Conservation (phyloP, 768 basidiomycete genomes). For the Russula ochroleuca region DNA sequence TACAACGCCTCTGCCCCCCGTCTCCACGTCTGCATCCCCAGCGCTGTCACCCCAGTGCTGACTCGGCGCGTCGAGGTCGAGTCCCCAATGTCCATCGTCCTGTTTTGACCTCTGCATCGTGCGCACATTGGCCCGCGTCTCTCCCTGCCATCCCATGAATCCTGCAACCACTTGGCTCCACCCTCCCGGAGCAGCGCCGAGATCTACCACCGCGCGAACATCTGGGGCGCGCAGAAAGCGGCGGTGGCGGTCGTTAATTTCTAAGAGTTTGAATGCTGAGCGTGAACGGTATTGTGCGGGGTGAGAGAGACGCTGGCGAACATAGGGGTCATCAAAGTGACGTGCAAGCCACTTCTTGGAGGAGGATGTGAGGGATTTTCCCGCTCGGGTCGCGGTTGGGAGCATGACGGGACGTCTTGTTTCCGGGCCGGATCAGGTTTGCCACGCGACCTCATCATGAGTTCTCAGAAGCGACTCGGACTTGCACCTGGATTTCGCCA, state of each 20-base stretch:
- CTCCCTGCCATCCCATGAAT: conserved; percentile 50
- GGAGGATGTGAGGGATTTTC: conserved; percentile 33
- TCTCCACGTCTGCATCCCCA: background rate
- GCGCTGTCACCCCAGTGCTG: conserved; percentile 7
- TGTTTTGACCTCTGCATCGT: background rate
- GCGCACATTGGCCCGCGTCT: conserved; percentile 23
- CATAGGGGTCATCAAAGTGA: conserved; percentile 67
- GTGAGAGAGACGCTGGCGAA: conserved; percentile 49
- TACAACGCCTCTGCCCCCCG: conserved; percentile 46
- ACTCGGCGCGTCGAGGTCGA: conserved; percentile 6
- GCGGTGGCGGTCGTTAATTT: conserved; percentile 59
- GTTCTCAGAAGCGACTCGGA: background rate
- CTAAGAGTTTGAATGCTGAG: conserved; percentile 88
- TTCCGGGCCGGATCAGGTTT: background rate
- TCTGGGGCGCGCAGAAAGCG: conserved; percentile 49
- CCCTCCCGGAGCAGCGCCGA: conserved; percentile 90
- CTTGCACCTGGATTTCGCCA: conserved; percentile 60
- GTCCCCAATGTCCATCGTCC: conserved; percentile 14
- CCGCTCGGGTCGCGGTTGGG: conserved; percentile 9
- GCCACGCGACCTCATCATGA: background rate
- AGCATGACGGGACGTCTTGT: background rate
- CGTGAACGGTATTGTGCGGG: conserved; percentile 66
- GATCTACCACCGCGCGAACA: conserved; percentile 68
- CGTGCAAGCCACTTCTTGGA: conserved; percentile 63
- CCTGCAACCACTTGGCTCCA: conserved; percentile 85